phyloP scores from a whole-genome alignment of 1,284 basidiomycete species.

The Rhodotorula sp. region DNA sequence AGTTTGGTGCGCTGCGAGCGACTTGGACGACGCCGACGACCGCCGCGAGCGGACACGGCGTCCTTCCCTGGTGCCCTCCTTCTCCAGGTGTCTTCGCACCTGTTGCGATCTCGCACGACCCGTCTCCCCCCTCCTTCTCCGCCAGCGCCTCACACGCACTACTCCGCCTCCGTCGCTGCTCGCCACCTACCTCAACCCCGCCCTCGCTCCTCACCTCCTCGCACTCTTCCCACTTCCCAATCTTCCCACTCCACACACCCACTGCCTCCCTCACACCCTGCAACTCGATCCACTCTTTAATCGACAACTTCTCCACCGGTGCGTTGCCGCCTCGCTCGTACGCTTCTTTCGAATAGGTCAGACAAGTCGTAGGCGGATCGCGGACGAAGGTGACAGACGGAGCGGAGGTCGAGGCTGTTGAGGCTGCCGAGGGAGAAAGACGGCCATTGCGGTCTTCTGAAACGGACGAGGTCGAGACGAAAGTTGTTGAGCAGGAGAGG shows the following conservation, averaged over 20 bases:
- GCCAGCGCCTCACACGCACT: not conserved
- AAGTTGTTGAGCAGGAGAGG: not conserved
- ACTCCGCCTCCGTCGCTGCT: not conserved
- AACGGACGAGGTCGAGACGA: slow-evolving; percentile 1
- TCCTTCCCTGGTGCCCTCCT: not conserved
- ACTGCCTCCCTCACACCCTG: slow-evolving; percentile 36
- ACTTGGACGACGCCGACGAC: slow-evolving; percentile 27
- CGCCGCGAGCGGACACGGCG: slow-evolving; percentile 13
- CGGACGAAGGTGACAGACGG: slow-evolving; percentile 28
- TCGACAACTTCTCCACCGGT: slow-evolving; percentile 35
- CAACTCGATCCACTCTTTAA: slow-evolving; percentile 40
- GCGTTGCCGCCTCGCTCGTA: slow-evolving; percentile 33
- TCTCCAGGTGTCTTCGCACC: not conserved
- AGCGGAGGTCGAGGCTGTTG: slow-evolving; percentile 13
- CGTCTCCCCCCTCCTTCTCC: not conserved
- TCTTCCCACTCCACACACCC: slow-evolving; percentile 37
- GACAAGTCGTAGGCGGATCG: slow-evolving; percentile 11
- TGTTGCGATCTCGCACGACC: not conserved
- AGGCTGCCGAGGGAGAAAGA: slow-evolving; percentile 12
- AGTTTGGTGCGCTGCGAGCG: slow-evolving; percentile 20
- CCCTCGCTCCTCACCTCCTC: not conserved
- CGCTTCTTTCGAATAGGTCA: slow-evolving; percentile 28
- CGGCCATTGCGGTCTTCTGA: slow-evolving; percentile 4
- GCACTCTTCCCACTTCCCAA: slow-evolving; percentile 28
- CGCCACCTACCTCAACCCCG: not conserved